Percentiles rank a stretch among this genome's conserved stretches.
Conservation (phyloP, 495 filamentous ascomycete genomes). For the Neurospora pannonica region DNA sequence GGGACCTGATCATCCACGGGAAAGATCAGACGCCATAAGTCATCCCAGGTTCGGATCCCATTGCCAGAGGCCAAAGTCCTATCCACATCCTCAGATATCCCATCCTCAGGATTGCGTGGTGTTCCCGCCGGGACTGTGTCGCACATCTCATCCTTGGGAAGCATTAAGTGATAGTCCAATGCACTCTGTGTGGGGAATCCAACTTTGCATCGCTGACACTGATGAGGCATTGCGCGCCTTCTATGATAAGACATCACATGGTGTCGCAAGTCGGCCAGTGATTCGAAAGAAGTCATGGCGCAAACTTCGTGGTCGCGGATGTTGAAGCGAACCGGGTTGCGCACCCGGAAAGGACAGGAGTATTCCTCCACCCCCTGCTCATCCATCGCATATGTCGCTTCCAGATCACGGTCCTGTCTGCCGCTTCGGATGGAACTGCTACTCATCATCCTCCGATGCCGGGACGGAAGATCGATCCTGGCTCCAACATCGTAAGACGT, state of each 20-base stretch:
- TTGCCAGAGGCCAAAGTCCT: neutral
- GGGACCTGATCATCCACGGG: slow-evolving; percentile 9
- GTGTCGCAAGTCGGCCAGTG: slow-evolving; percentile 13
- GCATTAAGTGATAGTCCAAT: slow-evolving; percentile 10
- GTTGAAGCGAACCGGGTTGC: slow-evolving; percentile 30
- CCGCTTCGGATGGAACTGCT: neutral
- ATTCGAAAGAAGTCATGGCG: slow-evolving; percentile 14
- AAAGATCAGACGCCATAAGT: slow-evolving; percentile 15
- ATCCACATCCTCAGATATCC: slow-evolving; percentile 9
- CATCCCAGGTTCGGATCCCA: slow-evolving; percentile 12
- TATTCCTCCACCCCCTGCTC: slow-evolving; percentile 1
- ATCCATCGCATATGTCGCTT: neutral
- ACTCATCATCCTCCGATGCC: neutral
- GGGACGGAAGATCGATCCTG: neutral
- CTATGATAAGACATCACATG: slow-evolving; percentile 14
- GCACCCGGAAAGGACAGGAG: slow-evolving; percentile 27
- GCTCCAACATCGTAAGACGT: neutral
- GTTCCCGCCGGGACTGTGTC: slow-evolving; percentile 1
- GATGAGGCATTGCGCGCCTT: neutral
- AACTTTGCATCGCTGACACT: slow-evolving; percentile 17
- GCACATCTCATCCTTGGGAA: slow-evolving; percentile 19
- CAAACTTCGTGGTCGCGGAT: slow-evolving; percentile 24
- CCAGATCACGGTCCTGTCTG: neutral
- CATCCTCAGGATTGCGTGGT: slow-evolving; percentile 13
- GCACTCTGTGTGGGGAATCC: slow-evolving; percentile 2